phyloP scores from a whole-genome alignment of 2,329 filamentous ascomycete species.

The Aspergillus tamarii region DNA sequence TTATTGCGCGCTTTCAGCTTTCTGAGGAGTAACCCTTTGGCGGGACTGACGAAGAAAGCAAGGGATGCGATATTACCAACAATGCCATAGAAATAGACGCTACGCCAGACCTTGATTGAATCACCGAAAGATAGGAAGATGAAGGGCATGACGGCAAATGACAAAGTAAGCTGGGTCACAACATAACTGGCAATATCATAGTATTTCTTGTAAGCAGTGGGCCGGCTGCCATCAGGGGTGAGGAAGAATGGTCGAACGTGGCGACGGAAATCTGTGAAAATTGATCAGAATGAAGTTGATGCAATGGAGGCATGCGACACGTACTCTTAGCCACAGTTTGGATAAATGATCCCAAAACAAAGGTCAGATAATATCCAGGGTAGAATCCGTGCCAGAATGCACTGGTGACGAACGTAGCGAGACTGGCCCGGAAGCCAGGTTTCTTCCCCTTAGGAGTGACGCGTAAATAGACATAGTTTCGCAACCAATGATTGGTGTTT shows the following conservation, averaged over 20 bases:
- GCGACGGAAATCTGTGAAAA: constrained; percentile 75
- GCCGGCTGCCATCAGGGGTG: constrained; percentile 70
- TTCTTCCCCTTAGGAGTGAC: constrained; percentile 96
- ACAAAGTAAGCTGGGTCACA: constrained; percentile 78
- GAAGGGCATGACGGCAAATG: constrained; percentile 83
- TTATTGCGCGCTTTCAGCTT: constrained; percentile 61
- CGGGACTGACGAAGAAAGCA: constrained; percentile 78
- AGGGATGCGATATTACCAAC: constrained; percentile 67
- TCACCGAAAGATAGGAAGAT: constrained; percentile 74
- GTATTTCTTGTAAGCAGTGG: constrained; percentile 74
- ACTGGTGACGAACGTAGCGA: constrained; percentile 92
- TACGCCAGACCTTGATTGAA: constrained; percentile 75
- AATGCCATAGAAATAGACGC: constrained; percentile 86
- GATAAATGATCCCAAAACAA: constrained; percentile 85
- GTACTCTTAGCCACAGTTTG: constrained; percentile 93
- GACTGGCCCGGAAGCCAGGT: constrained; percentile 89
- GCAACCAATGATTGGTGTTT: constrained; percentile 95
- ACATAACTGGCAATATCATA: constrained; percentile 81
- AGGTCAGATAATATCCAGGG: constrained; percentile 91
- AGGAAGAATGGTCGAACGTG: constrained; percentile 92
- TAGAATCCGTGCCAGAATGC: constrained; percentile 99
- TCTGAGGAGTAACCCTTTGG: constrained; percentile 63
- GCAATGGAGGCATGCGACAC: constrained; percentile 38
- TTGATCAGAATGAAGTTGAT: constrained; percentile 22
- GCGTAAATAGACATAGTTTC: constrained; percentile 92